Evolutionary conservation across 179 eudicot species (phyloP).

Genomic region (Silene noctiflora): DNA sequence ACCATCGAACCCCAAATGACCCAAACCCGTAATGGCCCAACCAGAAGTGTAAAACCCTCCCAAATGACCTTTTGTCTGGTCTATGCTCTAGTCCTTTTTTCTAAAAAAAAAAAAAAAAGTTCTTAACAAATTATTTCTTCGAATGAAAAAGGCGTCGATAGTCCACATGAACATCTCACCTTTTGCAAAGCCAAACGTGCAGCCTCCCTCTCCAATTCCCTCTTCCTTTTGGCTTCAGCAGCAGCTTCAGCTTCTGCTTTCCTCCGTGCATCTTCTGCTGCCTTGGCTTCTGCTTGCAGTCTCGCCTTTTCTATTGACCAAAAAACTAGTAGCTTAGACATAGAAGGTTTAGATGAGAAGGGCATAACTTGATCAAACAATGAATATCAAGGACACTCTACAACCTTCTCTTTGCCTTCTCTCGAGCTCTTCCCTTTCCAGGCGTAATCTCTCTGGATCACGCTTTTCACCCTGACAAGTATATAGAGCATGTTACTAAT

Average conservation of each 20-base stretch:
- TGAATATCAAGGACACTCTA: conserved; percentile 7
- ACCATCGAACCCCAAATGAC: background rate
- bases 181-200: conserved; percentile 78
- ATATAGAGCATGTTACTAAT: conserved; percentile 7
- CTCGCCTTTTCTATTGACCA: conserved; percentile 72
- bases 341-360: conserved; percentile 6
- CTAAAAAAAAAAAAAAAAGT: too few species aligned
- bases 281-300: conserved; percentile 89
- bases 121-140: background rate
- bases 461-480: conserved; percentile 56
- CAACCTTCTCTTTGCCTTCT: conserved; percentile 76
- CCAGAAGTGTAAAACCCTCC: background rate
- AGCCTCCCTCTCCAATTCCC: conserved; percentile 92
- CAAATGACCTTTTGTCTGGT: background rate
- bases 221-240: conserved; percentile 72
- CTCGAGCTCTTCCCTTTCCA: conserved; percentile 83
- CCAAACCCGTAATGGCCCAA: background rate
- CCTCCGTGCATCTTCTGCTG: conserved; percentile 89
- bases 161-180: conserved; percentile 39
- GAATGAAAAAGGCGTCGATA: conserved; percentile 6
- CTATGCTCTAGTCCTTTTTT: background rate
- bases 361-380: background rate
- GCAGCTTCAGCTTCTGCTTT: conserved; percentile 78
- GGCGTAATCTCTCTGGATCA: conserved; percentile 76
- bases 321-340: conserved; percentile 15